A percentile compares a stretch with the other conserved stretches of the same genome.
phyloP scores from a whole-genome alignment of 2,329 filamentous ascomycete species.

The Trichophyton verrucosum region DNA sequence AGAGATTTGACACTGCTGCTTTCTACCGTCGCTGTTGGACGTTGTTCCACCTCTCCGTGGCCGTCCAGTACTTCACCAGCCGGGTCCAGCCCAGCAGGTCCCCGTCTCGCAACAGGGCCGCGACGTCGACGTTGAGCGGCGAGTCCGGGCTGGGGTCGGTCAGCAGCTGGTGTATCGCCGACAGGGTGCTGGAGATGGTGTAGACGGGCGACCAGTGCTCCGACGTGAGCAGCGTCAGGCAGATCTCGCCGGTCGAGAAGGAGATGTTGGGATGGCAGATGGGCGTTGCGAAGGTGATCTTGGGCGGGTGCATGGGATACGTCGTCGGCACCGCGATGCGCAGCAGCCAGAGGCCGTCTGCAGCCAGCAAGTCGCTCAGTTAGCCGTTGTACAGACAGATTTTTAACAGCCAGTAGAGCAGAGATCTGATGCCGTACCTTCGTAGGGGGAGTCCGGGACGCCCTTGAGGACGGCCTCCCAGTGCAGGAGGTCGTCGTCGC shows the following conservation, averaged over 20 bases:
- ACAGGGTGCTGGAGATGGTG: slow-evolving; percentile 47
- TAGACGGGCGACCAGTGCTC: slow-evolving; percentile 75
- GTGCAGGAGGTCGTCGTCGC: slow-evolving; percentile 45
- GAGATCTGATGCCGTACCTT: slow-evolving; percentile 33
- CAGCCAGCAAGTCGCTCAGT: not conserved
- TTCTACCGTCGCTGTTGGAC: not conserved
- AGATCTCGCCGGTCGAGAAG: slow-evolving; percentile 74
- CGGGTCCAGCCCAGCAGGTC: slow-evolving; percentile 36
- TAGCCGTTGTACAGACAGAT: not conserved
- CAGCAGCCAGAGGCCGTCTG: slow-evolving; percentile 71
- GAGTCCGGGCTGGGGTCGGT: slow-evolving; percentile 35
- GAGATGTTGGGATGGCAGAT: slow-evolving; percentile 75
- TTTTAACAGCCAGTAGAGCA: not conserved
- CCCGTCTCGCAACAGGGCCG: slow-evolving; percentile 33
- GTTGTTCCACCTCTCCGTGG: slow-evolving; percentile 33
- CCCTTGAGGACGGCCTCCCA: slow-evolving; percentile 52
- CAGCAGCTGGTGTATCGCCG: slow-evolving; percentile 37
- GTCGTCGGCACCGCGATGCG: slow-evolving; percentile 59
- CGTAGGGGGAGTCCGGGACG: slow-evolving; percentile 46
- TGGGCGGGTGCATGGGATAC: slow-evolving; percentile 70
- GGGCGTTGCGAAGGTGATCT: slow-evolving; percentile 67
- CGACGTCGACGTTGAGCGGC: slow-evolving; percentile 39
- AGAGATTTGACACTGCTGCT: not conserved
- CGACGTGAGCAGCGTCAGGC: slow-evolving; percentile 67
- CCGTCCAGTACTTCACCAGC: slow-evolving; percentile 36